Base-by-base conservation (phyloP, 345 rosid genomes). In the Salix viminalis region DNA sequence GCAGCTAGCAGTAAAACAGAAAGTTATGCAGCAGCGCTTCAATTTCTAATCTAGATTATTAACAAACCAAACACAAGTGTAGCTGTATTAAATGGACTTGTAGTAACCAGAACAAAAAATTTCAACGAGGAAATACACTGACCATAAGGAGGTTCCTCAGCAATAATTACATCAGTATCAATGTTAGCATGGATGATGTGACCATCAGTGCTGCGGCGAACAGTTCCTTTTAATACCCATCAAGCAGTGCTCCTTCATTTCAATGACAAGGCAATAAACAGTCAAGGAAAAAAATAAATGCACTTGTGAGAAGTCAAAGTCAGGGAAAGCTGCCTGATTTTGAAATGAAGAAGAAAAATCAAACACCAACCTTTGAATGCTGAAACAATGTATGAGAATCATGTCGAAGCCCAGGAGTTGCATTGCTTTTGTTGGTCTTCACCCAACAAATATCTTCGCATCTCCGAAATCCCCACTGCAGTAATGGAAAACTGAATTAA, bases 371-470 rank as follows among this genome's bases (percentile, higher is more conserved):
- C 95, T 96, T 96, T 66, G 99, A 93, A 85, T 93, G 99, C 88
- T 96, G 99, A 86, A 94, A 92, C 82, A 96, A 83, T 48, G 99
- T 94, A 66, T 89, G 95, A 71, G 97, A 89, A 88, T 94, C 99
- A 84, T 96, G 99, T 28, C 95, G 90, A 83, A 96, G 86, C 30
- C 97, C 94, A 61, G 97, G 93, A 79, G 95, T 90, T 81, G 98
- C 93, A 86, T 85, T 94, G n/a, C 79, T 85, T 84, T 96, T 96
- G 88, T 96, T 96, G 58, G 99, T 96, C 85, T 96, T 96, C 79
- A 96, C 99, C 99, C 99, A 96, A 71, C 99, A 96, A 67, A 96
- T 96, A 85, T 96, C 99, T 75, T 96, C 98, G 75, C 99, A 96
- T 84, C 99, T 94, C 78, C 99, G 85, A 73, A 92, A 96, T 69